Evolutionary conservation across 106 monocot genomes (phyloP).

Genomic region (Acorus gramineus): DNA sequence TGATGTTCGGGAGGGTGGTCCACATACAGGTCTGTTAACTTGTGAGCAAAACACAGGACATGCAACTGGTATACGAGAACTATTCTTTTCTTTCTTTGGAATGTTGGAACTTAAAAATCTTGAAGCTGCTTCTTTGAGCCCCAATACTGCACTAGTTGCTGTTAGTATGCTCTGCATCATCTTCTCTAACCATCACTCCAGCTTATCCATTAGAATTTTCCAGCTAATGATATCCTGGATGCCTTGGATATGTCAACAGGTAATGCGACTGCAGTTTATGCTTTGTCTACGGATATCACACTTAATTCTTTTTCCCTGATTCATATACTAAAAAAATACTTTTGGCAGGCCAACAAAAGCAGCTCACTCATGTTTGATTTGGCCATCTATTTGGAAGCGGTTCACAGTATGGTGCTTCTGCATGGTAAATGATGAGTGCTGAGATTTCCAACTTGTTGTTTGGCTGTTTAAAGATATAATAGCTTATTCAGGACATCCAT

Average conservation of each 20-base stretch:
- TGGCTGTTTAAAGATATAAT: neutral
- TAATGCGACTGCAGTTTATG: constrained; percentile 1
- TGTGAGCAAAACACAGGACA: constrained; percentile 14
- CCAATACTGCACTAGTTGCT: constrained; percentile 42
- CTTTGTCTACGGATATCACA: too few relatives aligned
- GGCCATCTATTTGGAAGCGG: constrained; percentile 53
- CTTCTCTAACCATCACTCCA: constrained; percentile 38
- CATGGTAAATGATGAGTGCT: constrained; percentile 27
- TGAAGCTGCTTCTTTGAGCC: constrained; percentile 19
- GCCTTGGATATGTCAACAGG: constrained; percentile 80
- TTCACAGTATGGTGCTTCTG: constrained; percentile 58
- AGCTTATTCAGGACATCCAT: too few relatives aligned
- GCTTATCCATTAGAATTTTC: constrained; percentile 39
- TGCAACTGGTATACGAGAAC: constrained; percentile 28
- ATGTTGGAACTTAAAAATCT: constrained; percentile 23
- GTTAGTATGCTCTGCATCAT: constrained; percentile 55
- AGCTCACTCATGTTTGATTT: constrained; percentile 36
- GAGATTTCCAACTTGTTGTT: neutral
- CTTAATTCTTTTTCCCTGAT: neutral
- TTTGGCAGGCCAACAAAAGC: constrained; percentile 38
- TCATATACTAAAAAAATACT: neutral
- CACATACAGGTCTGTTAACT: constrained; percentile 7
- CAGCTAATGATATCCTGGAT: constrained; percentile 64
- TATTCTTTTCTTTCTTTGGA: constrained; percentile 35
- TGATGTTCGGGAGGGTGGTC: constrained; percentile 6